phyloP scores from a whole-genome alignment of 228 moss, liverwort and hornwort species.

The Sphagnum fallax region DNA sequence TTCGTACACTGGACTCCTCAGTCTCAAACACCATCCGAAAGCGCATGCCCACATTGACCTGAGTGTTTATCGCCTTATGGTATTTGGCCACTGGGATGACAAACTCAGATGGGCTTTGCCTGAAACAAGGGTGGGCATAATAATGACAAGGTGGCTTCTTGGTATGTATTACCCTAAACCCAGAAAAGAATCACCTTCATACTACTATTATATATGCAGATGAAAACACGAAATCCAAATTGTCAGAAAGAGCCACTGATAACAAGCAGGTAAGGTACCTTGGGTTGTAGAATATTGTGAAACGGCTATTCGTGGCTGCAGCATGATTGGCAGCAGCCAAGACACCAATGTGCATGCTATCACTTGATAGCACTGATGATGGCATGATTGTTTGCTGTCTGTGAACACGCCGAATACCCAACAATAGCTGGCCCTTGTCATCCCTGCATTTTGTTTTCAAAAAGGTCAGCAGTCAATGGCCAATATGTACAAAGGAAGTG shows the following conservation, averaged over 20 bases:
- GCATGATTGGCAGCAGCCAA: slow-evolving; percentile 98
- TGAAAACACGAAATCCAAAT: too few relatives aligned
- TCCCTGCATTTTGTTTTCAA: slow-evolving; percentile 29
- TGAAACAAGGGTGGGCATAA: slow-evolving; percentile 12
- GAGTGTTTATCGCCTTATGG: slow-evolving; percentile 79
- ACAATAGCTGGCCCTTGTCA: slow-evolving; percentile 86
- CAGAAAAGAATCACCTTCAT: too few relatives aligned
- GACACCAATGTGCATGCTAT: slow-evolving; percentile 98
- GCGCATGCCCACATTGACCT: slow-evolving; percentile 95
- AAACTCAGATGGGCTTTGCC: slow-evolving; percentile 97
- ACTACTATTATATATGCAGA: too few relatives aligned
- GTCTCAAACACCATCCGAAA: slow-evolving; percentile 99
- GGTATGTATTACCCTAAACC: too few relatives aligned
- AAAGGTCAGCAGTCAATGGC: too few relatives aligned
- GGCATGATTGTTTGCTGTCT: slow-evolving; percentile 92
- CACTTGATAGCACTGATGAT: slow-evolving; percentile 87
- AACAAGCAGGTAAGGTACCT: slow-evolving; percentile 31
- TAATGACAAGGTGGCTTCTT: too few relatives aligned
- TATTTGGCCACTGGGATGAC: slow-evolving; percentile 88
- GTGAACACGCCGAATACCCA: slow-evolving; percentile 90
- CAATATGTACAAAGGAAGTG: too few relatives aligned
- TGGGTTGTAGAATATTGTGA: slow-evolving; percentile 97
- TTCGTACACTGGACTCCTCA: slow-evolving; percentile 91
- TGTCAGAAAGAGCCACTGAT: too few relatives aligned
- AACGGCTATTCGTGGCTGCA: slow-evolving; percentile 76